Evolutionary conservation across 2,329 filamentous ascomycete genomes (phyloP), one percentile per base, ranked within the genome.

Genomic region (Paracoccidioides brasiliensis): DNA sequence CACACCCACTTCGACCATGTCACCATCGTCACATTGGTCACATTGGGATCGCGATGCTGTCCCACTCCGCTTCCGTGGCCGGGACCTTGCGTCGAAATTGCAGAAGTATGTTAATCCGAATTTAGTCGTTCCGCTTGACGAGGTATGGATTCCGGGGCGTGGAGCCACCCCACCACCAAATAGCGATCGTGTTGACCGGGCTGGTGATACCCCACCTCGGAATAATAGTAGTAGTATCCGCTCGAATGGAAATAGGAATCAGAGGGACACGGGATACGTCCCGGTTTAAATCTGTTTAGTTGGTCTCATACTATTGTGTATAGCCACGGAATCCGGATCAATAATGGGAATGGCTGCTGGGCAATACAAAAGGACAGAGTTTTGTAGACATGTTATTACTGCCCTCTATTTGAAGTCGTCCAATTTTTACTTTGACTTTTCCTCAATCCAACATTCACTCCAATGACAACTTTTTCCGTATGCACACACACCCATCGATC

Each of bases 71-170:
- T 65, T 73, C 37, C 69, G 72, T 6, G 69, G 72, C 5, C 69
- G 67, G 3, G 70, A 73, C 50, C 61, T 72, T 4, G 68, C 67
- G 0, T 62, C 71, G 41, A 64, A 68, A 43, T 60, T 76, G 54
- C 73, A 69, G 55, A 74, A 73, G 58, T 76, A 76, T 51, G 68
- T 76, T 43, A 76, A 76, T 57, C 74, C 74, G 6, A 76, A 72
- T 58, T 62, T 76, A 4, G 67, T 73, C 14, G 55, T 73, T 37
- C 74, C 73, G 10, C 64, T 76, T 7, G 67, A 75, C 60, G 69
- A 69, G 43, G 64, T 71, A 5, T 76, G 74, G 74, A 67, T 76
- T 56, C 70, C 71, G 1, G 66, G 69, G 4, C 64, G 55, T 44
- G 53, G 55, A n/a, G 38, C 54, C 41, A 33, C 35, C 35, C 30